Base-by-base conservation (phyloP, 2,329 filamentous ascomycete species). In the Bipolaris cookei region DNA sequence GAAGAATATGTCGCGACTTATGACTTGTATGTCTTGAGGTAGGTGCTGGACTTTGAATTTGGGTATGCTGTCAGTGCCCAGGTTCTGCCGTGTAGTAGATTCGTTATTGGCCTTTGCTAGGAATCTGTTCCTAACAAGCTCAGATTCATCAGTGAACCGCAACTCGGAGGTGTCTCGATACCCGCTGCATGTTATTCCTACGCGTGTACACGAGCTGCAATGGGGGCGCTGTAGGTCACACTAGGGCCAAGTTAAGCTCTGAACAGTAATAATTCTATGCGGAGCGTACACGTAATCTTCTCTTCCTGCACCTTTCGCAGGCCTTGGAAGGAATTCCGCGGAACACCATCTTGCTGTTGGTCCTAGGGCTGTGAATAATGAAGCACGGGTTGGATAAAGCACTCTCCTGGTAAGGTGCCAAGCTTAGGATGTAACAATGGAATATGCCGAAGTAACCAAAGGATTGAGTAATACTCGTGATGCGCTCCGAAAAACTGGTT, bases 1-100 rank as follows among this genome's bases (percentile, higher is more conserved):
- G 44, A 68, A 70, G 59, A 72, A 72, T 7, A 72, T 50, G 21
- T 66, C 53, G 34, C 68, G 38, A 13, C 62, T 68, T 20, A 63
- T 41, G 13, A 55, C 48, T 25, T 66, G 55, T 4, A 71, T 57
- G 47, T 68, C 58, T 25, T 65, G 51, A 11, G 62, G 58, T 3
- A 67, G 46, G 45, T 64, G 42, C 4, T 45, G 55, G 34, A 62
- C 49, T 20, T 60, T 58, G 14, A 62, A 43, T 28, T 56, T 61
- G 13, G 43, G 41, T 16, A 45, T 57, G 30, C 16, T 13, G 5
- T 53, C 44, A 14, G 25, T 7, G 16, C 38, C 37, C 30, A 6
- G n/a, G 14, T 7, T 42, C 35, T 38, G 28, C 16, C 46, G 38
- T 55, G 18, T 34, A 11, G 28, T 10, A 8, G 14, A 1, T 13